phyloP scores from a whole-genome alignment of 1,284 basidiomycete species.

The Microbotryum lychnidis-dioicae region DNA sequence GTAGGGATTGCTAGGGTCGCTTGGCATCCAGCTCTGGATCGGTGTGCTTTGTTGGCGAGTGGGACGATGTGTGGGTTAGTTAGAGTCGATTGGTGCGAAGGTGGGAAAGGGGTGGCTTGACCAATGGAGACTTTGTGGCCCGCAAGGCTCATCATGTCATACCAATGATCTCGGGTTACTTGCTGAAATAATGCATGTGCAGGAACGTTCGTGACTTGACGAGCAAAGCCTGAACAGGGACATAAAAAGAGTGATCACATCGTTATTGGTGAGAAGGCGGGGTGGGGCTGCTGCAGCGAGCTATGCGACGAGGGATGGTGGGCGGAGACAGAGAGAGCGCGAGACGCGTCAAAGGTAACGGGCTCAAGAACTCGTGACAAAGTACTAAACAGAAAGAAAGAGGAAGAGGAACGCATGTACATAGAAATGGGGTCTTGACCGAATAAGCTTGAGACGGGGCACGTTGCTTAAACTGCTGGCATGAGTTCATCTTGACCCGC shows the following conservation, averaged over 20 bases:
- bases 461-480: too few species aligned
- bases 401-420: not conserved
- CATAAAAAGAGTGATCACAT: not conserved
- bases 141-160: not conserved
- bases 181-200: not conserved
- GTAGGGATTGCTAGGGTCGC: constrained; percentile 63
- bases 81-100: constrained; percentile 55
- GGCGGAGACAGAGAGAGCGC: too few species aligned
- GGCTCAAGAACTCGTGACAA: not conserved
- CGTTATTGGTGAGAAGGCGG: not conserved
- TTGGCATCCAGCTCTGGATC: constrained; percentile 69
- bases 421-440: not conserved
- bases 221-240: not conserved
- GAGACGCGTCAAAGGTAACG: too few species aligned
- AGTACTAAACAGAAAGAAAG: not conserved
- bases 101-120: constrained; percentile 6
- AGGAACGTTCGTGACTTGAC: not conserved
- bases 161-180: not conserved
- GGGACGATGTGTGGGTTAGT: constrained; percentile 75
- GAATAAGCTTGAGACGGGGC: not conserved
- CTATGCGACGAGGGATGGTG: not conserved
- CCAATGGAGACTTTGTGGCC: not conserved
- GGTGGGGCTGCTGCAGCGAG: not conserved
- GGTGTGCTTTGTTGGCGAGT: constrained; percentile 61
- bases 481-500: too few species aligned